Evolutionary conservation across 2,329 filamentous ascomycete species (phyloP), one percentile per base, ranked within the genome.

Genomic region (Colletotrichum falcatum): DNA sequence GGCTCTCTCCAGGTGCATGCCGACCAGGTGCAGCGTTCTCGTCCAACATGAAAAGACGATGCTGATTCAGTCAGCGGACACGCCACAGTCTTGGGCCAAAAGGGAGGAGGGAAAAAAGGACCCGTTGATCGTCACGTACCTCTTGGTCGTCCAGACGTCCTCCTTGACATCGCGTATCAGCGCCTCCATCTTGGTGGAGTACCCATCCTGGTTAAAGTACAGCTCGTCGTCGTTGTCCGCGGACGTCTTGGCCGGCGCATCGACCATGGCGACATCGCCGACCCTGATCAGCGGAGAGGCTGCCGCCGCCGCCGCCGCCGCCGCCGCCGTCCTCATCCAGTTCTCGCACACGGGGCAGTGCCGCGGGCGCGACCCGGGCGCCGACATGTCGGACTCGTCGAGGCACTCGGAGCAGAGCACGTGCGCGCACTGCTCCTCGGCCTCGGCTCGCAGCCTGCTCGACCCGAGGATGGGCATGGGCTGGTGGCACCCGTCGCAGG

Each of bases 31-130:
- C 0, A 86, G 74, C 0, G 83, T 84, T 0, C 79, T 75, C 0
- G 81, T 85, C 84, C 83, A 86, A 66, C 79, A 83, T 0, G 83
- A 84, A 48, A 85, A 86, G 53, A 85, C 79, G 39, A 85, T 83
- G 53, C 82, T 85, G 44, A 14, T 35, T 3, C 23, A 0, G 46
- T 65, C 2, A 51, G 28, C 33, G 9, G 7, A 49, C 35, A 44
- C 42, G 49, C 28, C 6, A 4, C 16, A 42, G 5, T 6, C 37
- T 39, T 37, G 35, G 9, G 33, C 33, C 33, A 11, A 11, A 35
- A 35, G 35, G 7, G 7, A 12, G 9, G 30, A 35, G 33, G 33
- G 9, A 35, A 35, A 8, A 2, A 8, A 11, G 9, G 11, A 35
- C 5, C 16, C 48, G 20, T 11, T 11, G n/a, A 42, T 23, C n/a